Percentiles rank a stretch among this genome's conserved stretches.
These are phyloP conservation scores for Blastomyces parvus DNA, from an alignment of 2,329 filamentous ascomycete genomes.

Conservation along the genomic window DNA sequence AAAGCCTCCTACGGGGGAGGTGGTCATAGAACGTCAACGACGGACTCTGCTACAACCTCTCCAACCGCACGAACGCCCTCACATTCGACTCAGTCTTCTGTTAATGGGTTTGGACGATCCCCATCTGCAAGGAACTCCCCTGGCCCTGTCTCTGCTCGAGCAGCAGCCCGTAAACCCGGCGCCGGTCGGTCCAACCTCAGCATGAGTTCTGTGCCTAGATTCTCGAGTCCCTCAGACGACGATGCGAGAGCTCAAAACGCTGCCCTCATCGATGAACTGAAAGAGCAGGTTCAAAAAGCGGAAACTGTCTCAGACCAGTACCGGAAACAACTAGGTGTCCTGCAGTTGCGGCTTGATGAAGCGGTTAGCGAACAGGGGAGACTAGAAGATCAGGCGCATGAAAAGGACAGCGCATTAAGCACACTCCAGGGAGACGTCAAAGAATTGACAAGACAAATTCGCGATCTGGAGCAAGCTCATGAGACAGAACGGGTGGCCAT, in stretches of 20 bases:
- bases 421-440: conserved; percentile 73
- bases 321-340: conserved; percentile 72
- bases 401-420: conserved; percentile 76
- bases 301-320: conserved; percentile 69
- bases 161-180: conserved; percentile 53
- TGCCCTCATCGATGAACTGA: conserved; percentile 71
- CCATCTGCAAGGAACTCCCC: conserved; percentile 51
- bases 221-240: conserved; percentile 50
- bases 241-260: conserved; percentile 71
- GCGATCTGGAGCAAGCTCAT: conserved; percentile 87
- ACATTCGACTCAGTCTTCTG: conserved; percentile 43
- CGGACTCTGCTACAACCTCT: conserved; percentile 2
- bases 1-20: not conserved
- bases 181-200: conserved; percentile 34
- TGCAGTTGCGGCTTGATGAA: conserved; percentile 81
- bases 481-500: conserved; percentile 81
- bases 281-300: conserved; percentile 69
- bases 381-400: conserved; percentile 79
- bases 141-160: conserved; percentile 60
- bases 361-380: conserved; percentile 71
- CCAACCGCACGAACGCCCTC: conserved; percentile 29
- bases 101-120: conserved; percentile 46
- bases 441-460: conserved; percentile 69
- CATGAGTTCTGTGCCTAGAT: conserved; percentile 37
- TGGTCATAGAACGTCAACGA: conserved; percentile 8